A percentile compares a stretch with the other conserved stretches of the same genome.
phyloP scores from a whole-genome alignment of 2,329 filamentous ascomycete species.

The Paecilomyces dactylethromorphus region DNA sequence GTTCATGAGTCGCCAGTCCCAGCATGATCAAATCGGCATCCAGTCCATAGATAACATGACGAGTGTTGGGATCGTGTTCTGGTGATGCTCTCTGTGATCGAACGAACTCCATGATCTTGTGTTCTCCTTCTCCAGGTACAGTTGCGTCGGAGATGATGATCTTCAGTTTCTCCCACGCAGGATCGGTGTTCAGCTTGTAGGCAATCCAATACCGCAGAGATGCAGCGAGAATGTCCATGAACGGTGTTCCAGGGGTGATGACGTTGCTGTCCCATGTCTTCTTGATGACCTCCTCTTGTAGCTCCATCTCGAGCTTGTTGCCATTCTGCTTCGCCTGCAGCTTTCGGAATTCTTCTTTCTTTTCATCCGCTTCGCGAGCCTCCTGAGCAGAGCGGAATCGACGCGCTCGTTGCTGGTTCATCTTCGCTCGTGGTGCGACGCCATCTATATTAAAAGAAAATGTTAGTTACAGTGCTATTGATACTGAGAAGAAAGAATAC shows the following conservation, averaged over 20 bases:
- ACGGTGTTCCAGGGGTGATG: conserved; percentile 94
- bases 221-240: conserved; percentile 91
- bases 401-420: conserved; percentile 97
- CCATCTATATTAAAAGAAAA: conserved; percentile 56
- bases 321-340: conserved; percentile 73
- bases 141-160: conserved; percentile 98
- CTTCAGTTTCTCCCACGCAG: conserved; percentile 91
- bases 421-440: conserved; percentile 94
- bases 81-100: conserved; percentile 86
- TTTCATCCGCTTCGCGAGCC: conserved; percentile 85
- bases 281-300: conserved; percentile 59
- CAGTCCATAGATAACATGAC: conserved; percentile 95
- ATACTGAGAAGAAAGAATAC: conserved; percentile 8
- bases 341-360: conserved; percentile 82
- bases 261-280: conserved; percentile 88
- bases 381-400: conserved; percentile 93
- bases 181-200: conserved; percentile 96
- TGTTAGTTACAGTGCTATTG: conserved; percentile 17
- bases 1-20: conserved; percentile 92
- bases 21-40: conserved; percentile 99
- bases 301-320: conserved; percentile 55
- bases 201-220: conserved; percentile 94
- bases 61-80: conserved; percentile 91
- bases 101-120: conserved; percentile 99
- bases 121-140: conserved; percentile 94